Base-by-base conservation (phyloP, 805 yeast genomes). In the Starmerella floris region DNA sequence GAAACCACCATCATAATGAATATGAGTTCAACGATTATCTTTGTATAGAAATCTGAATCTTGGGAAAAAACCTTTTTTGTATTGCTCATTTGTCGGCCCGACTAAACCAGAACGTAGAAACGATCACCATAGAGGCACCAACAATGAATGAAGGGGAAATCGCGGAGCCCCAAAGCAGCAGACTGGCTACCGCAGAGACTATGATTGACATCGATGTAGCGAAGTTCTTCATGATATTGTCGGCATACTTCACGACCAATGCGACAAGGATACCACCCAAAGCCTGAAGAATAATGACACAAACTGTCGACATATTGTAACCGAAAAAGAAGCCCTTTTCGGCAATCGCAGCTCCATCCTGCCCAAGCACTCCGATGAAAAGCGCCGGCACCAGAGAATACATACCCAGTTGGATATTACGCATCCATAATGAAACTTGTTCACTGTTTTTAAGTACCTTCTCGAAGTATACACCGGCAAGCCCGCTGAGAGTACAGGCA, bases 381-480 rank as follows among this genome's bases (percentile, higher is more conserved):
- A 63, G 42, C 4, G 67, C 67, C 3, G 68, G 68, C 44, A 64
- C 50, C 23, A 64, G 46, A 3, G 68, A 64, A 47, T 62, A 64
- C 46, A 61, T 52, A 20, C 62, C 56, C 31, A 64, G 58, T 51
- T 64, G 68, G 23, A 64, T 58, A 44, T 64, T 64, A 31, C 68
- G 63, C 32, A 59, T 53, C 68, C 68, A 64, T 19, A 64, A 54
- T 26, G 63, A 54, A 19, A 59, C 60, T 27, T 58, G 55, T 40
- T 52, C 55, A 17, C 62, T 43, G 31, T 64, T 64, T 50, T 64
- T 64, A 40, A 64, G 57, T 23, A 62, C 66, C 49, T 62, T 62
- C 40, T 64, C 68, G 49, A 64, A 63, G 54, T 64, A 64, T 32
- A 64, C 65, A n/a, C 68, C 68, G 5, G 68, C 68, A 30, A 64